Conservation (phyloP, 257 asterid species). For the Salvia hispanica region DNA sequence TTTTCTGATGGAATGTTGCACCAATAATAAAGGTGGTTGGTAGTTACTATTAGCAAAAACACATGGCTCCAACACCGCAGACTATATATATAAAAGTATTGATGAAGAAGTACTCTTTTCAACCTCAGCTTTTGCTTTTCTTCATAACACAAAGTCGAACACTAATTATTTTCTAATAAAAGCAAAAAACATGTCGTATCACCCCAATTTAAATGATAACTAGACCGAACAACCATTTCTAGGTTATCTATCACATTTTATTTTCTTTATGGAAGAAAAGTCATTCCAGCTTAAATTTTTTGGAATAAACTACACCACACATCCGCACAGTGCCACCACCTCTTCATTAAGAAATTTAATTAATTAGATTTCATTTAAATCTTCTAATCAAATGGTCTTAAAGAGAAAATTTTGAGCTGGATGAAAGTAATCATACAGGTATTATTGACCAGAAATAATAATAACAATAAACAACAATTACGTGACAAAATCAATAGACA, state of each 20-base stretch:
- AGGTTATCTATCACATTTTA: too few relatives aligned
- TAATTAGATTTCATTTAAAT: too few relatives aligned
- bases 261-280: too few relatives aligned
- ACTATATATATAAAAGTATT: background rate
- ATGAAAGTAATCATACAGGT: too few relatives aligned
- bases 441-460: background rate
- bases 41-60: background rate
- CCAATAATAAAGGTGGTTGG: constrained; percentile 11
- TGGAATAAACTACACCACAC: too few relatives aligned
- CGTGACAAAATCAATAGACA: background rate
- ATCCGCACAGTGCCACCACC: too few relatives aligned
- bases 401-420: too few relatives aligned
- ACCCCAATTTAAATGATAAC: too few relatives aligned
- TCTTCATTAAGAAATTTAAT: too few relatives aligned
- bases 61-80: background rate
- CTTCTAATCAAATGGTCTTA: too few relatives aligned
- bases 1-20: constrained; percentile 24
- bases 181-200: background rate
- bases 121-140: constrained; percentile 19
- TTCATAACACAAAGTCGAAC: background rate
- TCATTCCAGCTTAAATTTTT: background rate
- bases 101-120: background rate
- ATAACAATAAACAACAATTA: too few relatives aligned
- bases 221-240: too few relatives aligned
- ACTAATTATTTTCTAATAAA: background rate